phyloP scores from a whole-genome alignment of 140 eudicot species.

The Cichorium intybus region DNA sequence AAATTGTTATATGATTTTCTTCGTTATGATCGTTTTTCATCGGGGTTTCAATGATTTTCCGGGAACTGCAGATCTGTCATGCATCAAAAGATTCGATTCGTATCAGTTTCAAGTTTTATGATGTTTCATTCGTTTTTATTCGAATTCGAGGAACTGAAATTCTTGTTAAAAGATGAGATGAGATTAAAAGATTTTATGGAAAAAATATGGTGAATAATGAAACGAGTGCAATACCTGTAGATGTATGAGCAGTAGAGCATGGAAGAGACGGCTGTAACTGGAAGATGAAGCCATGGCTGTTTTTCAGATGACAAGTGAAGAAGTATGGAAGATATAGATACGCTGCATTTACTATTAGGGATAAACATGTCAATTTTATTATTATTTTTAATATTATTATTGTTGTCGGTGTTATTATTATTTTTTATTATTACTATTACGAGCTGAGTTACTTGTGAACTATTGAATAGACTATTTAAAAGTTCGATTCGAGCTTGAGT shows the following conservation, averaged over 20 bases:
- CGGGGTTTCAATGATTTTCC: not conserved
- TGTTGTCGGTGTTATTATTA: not conserved
- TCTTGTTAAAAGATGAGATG: not conserved
- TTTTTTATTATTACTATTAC: not conserved
- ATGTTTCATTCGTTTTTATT: not conserved
- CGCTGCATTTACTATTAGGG: not conserved
- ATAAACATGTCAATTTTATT: conserved; percentile 10
- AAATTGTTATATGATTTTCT: conserved; percentile 11
- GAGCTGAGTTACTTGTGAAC: no score
- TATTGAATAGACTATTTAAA: no score
- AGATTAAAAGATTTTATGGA: not conserved
- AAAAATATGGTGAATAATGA: not conserved
- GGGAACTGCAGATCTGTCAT: conserved; percentile 25
- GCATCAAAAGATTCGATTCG: not conserved
- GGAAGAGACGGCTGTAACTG: conserved; percentile 20
- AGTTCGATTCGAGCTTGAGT: no score
- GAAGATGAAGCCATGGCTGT: conserved; percentile 24
- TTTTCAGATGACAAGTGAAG: conserved; percentile 24
- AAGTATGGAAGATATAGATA: conserved; percentile 22
- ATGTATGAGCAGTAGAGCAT: conserved; percentile 34
- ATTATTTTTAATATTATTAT: not conserved
- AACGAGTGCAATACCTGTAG: conserved; percentile 29
- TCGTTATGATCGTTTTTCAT: not conserved
- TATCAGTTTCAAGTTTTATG: not conserved
- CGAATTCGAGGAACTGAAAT: not conserved